Evolutionary conservation across 2,329 filamentous ascomycete genomes (phyloP), one percentile per base, ranked within the genome.

Genomic region (Microcera coccophila): DNA sequence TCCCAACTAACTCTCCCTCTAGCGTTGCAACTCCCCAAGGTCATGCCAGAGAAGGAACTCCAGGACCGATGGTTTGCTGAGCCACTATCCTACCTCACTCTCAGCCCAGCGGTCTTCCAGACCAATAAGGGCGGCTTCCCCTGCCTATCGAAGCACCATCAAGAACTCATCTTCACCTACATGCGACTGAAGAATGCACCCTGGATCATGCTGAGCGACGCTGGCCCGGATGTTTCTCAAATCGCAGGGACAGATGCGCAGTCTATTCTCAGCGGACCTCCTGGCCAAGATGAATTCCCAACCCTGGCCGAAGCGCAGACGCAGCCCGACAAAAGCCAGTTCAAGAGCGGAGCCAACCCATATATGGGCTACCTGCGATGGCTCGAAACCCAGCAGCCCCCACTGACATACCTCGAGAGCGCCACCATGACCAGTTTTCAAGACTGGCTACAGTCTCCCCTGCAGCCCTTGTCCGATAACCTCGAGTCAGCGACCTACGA

Each of bases 401-500:
- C 82, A 1, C 70, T 75, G 42, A 68, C 69, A 1, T 63, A 64
- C 5, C 65, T 80, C 4, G 78, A 82, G 57, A 70, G 70, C 14
- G 64, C 68, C 2, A 75, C 73, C 1, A 61, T 82, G 43, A 74
- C 70, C 4, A 78, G 70, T 54, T 78, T 82, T 79, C 94, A 98
- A 60, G 93, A 98, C 64, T 98, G 93, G 75, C 75, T 98, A 10
- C 93, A 98, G 64, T 90, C 90, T 2, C 93, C 93, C 3, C 73
- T 98, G 31, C 94, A 98, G 63, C 93, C 93, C 0, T 75, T 98
- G 12, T 91, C 91, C 0, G 93, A 98, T 65, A 98, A 98, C 56
- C 76, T 98, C 12, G 94, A 98, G 64, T 95, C 90, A 36, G 87
- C 95, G 32, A 98, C 93, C 0, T 98, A 98, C 64, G 93, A 98